Percentiles rank a stretch among this genome's conserved stretches.
Conservation (phyloP, 768 basidiomycete genomes). For the Strobilomyces dryophilus region DNA sequence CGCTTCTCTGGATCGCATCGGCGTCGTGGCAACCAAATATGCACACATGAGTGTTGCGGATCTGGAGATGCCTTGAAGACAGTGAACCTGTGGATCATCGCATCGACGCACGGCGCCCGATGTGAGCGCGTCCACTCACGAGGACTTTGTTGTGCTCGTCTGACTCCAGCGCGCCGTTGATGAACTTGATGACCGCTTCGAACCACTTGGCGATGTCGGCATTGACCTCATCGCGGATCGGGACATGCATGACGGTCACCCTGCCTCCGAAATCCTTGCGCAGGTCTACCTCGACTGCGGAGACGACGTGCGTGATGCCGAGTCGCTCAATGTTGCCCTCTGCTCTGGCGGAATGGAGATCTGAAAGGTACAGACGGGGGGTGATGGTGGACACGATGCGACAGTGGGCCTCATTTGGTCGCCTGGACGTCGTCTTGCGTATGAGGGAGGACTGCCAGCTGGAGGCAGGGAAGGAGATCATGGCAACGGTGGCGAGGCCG, state of each 20-base stretch:
- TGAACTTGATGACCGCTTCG: constrained; percentile 49
- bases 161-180: constrained; percentile 43
- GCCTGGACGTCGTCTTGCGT: constrained; percentile 14
- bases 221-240: constrained; percentile 38
- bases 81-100: constrained; percentile 56
- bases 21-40: constrained; percentile 52
- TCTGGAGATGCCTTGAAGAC: constrained; percentile 69
- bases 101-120: background rate
- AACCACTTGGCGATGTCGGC: constrained; percentile 45
- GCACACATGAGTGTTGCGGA: constrained; percentile 75
- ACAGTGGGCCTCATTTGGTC: constrained; percentile 13
- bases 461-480: constrained; percentile 31
- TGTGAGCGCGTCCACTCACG: constrained; percentile 32
- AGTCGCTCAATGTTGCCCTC: constrained; percentile 44
- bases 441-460: constrained; percentile 29
- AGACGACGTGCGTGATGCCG: constrained; percentile 72
- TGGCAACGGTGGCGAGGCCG: constrained; percentile 3
- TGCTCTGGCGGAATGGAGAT: constrained; percentile 52
- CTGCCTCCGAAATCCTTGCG: constrained; percentile 18
- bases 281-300: constrained; percentile 49
- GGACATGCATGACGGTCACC: constrained; percentile 51
- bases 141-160: constrained; percentile 43
- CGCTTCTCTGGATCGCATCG: constrained; percentile 51
- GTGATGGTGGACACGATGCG: constrained; percentile 33
- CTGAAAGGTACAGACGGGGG: constrained; percentile 60